Evolutionary conservation across 805 yeast genomes (phyloP), one percentile per base, ranked within the genome.

Genomic region (Komagataella pastoris): DNA sequence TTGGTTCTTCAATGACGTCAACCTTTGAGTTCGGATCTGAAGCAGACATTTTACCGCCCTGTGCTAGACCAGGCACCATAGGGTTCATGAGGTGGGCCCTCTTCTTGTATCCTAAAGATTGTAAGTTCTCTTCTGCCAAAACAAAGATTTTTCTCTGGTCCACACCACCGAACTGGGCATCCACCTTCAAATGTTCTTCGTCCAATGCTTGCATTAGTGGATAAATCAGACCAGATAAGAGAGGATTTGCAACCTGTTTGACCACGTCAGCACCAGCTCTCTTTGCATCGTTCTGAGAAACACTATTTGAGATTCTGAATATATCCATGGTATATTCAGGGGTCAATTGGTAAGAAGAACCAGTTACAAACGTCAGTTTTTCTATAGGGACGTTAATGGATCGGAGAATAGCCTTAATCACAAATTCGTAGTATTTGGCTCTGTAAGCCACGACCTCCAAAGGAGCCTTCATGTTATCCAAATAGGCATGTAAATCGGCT

Each of bases 261-360:
- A 93, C 99, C 52, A 93, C 99, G 69, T 93, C 99, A 8, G 99
- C 98, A 66, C 99, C 99, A 1, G 99, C 99, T 68, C 99, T 82
- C 72, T 88, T 88, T 54, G 98, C 97, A 65, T 90, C 98, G 65
- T 91, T 90, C 70, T 88, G 97, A 21, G 96, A 82, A 24, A 88
- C 96, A 48, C 72, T 66, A 66, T 91, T 93, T 48, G 95, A 77
- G 63, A 93, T 67, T 67, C 81, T 82, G 79, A 90, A 93, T 46
- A 93, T 69, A 63, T 93, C 99, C 81, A 93, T 65, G 7, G 95
- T 85, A 72, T 87, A 93, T 44, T 85, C 81, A 6, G 82, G 75
- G 21, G 76, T 67, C 52, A 83, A 72, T 71, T 93, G 98, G 74
- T 89, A 93, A n/a, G 87, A 80, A 6, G 95, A 85, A 46, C 99